Conservation (phyloP, 768 basidiomycete genomes). For the Phlebiopsis gigantea region DNA sequence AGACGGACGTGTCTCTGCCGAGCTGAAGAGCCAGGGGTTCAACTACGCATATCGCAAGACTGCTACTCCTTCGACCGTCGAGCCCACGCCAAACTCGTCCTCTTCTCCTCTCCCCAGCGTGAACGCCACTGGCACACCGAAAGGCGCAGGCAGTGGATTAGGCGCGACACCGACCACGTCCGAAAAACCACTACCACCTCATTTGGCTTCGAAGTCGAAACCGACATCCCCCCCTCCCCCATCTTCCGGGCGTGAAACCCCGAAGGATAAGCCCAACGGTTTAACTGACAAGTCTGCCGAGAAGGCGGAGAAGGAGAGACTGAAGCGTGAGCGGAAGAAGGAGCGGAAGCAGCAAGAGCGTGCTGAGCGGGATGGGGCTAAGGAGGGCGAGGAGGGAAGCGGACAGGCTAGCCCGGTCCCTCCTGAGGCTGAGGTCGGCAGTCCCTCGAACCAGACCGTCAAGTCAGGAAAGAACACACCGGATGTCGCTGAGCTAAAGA, state of each 20-base stretch:
- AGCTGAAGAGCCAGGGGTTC: conserved; percentile 93
- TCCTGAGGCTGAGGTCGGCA: conserved; percentile 12
- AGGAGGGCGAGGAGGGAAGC: conserved; percentile 28
- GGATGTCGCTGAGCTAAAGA: conserved; percentile 11
- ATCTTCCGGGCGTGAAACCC: conserved; percentile 26
- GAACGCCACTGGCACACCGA: conserved; percentile 31
- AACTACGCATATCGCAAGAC: conserved; percentile 92
- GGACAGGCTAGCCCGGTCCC: conserved; percentile 19
- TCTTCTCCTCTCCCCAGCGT: conserved; percentile 45
- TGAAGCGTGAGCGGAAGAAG: conserved; percentile 58
- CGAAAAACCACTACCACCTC: conserved; percentile 32
- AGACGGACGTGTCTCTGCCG: conserved; percentile 88
- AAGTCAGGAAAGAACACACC: conserved; percentile 39
- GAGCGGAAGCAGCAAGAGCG: conserved; percentile 55
- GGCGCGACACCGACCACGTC: conserved; percentile 20
- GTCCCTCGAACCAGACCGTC: conserved; percentile 9
- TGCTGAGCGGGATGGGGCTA: conserved; percentile 36
- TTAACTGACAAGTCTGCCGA: conserved; percentile 30
- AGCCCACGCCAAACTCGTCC: conserved; percentile 54
- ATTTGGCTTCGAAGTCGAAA: conserved; percentile 22
- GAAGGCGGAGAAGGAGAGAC: conserved; percentile 50
- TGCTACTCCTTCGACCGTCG: conserved; percentile 45
- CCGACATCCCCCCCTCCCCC: conserved; percentile 25
- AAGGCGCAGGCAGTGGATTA: conserved; percentile 20
- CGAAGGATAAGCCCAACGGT: conserved; percentile 38